Percentiles rank a stretch among this genome's conserved stretches.
Conservation (phyloP, 2,329 filamentous ascomycete genomes). For the Calonectria pseudoturangicola region DNA sequence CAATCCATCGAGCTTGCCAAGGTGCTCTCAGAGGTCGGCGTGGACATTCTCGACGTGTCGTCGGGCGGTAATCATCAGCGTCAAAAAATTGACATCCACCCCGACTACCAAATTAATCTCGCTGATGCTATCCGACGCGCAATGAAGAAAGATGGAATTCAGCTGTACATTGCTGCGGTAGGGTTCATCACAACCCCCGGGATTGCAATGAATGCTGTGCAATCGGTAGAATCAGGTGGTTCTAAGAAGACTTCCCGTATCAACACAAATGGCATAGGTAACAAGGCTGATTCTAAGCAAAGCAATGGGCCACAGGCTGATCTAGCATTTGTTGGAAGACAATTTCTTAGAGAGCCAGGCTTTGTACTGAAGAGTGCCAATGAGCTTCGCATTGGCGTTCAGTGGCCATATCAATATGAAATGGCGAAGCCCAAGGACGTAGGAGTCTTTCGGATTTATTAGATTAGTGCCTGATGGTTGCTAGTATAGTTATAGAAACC, state of each 20-base stretch:
- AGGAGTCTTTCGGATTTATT: too few species aligned
- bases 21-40: constrained; percentile 80
- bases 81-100: constrained; percentile 75
- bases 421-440: not conserved
- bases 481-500: too few species aligned
- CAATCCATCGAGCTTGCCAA: constrained; percentile 63
- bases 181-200: not conserved
- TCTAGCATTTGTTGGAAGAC: constrained; percentile 9
- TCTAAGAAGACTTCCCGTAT: not conserved
- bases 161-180: constrained; percentile 3
- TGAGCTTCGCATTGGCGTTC: not conserved
- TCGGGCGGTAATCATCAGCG: constrained; percentile 80
- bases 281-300: too few species aligned
- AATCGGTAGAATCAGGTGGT: not conserved
- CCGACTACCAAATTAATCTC: constrained; percentile 83
- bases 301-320: not conserved
- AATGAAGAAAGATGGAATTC: not conserved
- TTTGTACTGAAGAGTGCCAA: not conserved
- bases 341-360: constrained; percentile 19
- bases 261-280: too few species aligned
- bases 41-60: constrained; percentile 89
- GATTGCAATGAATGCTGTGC: not conserved
- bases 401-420: constrained; percentile 24
- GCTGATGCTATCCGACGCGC: constrained; percentile 73
- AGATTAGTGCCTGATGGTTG: too few species aligned